Conservation (phyloP, 2,329 filamentous ascomycete genomes). For the Chaetomiaceae sp. region DNA sequence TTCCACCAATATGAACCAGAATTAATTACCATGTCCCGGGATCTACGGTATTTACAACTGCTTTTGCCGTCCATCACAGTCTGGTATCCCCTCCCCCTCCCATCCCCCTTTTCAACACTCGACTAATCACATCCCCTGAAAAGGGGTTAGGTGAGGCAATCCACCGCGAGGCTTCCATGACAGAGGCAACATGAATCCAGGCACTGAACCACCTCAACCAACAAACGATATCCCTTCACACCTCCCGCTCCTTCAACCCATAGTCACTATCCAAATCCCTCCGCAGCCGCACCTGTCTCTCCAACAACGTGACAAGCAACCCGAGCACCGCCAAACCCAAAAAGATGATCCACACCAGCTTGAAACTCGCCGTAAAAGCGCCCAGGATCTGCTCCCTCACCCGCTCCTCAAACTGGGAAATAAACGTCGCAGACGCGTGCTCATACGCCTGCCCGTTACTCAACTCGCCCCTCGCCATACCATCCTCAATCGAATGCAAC, state of each 20-base stretch:
- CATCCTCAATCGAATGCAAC: conserved; percentile 4
- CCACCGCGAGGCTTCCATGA: no score
- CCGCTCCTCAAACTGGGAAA: conserved; percentile 1
- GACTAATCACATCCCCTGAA: no score
- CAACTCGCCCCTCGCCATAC: conserved; percentile 2
- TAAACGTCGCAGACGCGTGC: conserved; percentile 21
- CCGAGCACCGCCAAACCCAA: conserved; percentile 18
- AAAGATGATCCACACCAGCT: conserved; percentile 21
- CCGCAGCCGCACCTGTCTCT: conserved; percentile 23
- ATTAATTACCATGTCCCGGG: no score
- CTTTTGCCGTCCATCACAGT: no score
- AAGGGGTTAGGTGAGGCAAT: no score
- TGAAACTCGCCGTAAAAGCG: conserved; percentile 16
- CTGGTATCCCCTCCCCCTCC: no score
- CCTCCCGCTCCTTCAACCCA: conserved; percentile 14
- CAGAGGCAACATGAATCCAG: no score
- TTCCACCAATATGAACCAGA: no score
- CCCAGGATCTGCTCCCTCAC: conserved; percentile 9
- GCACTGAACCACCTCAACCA: no score
- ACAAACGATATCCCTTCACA: not conserved
- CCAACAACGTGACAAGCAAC: conserved; percentile 15
- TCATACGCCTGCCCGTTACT: conserved; percentile 23
- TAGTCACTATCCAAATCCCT: conserved; percentile 25
- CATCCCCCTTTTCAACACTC: no score
- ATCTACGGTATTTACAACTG: no score